These are phyloP conservation scores for Cystofilobasidium bisporidii DNA, from an alignment of 768 basidiomycete species.

Conservation along the genomic window DNA sequence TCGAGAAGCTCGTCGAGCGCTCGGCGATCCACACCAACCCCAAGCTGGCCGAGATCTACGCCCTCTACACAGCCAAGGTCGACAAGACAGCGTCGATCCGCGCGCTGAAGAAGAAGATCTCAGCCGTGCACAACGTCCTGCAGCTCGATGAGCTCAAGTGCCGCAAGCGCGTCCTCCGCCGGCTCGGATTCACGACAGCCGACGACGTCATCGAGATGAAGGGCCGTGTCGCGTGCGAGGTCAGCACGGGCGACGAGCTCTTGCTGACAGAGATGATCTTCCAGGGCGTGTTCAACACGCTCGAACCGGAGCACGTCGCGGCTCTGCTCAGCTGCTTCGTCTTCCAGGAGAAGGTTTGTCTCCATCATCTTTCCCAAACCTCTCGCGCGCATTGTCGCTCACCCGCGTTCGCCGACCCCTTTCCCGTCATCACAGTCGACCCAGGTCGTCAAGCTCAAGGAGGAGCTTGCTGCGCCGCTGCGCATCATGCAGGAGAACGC, in stretches of 20 bases:
- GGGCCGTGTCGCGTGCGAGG: slow-evolving; percentile 96
- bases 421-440: slow-evolving; percentile 24
- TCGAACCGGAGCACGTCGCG: slow-evolving; percentile 84
- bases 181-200: slow-evolving; percentile 77
- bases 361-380: background rate
- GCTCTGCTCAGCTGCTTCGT: slow-evolving; percentile 95
- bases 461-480: slow-evolving; percentile 84
- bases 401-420: no score
- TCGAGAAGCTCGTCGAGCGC: slow-evolving; percentile 75
- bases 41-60: slow-evolving; percentile 68
- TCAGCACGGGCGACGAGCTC: slow-evolving; percentile 92
- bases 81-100: slow-evolving; percentile 60
- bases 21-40: slow-evolving; percentile 71
- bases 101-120: slow-evolving; percentile 71
- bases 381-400: no score
- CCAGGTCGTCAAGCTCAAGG: slow-evolving; percentile 61
- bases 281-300: slow-evolving; percentile 85
- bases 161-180: slow-evolving; percentile 83
- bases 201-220: slow-evolving; percentile 96
- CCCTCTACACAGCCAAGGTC: slow-evolving; percentile 66
- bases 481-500: slow-evolving; percentile 94
- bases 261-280: slow-evolving; percentile 94
- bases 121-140: slow-evolving; percentile 79
- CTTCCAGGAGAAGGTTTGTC: slow-evolving; percentile 80
- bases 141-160: slow-evolving; percentile 95